Percentiles rank a stretch among this genome's conserved stretches.
These are phyloP conservation scores for Gnaphalium uliginosum DNA, from an alignment of 129 eudicot genomes.

Conservation along the genomic window DNA sequence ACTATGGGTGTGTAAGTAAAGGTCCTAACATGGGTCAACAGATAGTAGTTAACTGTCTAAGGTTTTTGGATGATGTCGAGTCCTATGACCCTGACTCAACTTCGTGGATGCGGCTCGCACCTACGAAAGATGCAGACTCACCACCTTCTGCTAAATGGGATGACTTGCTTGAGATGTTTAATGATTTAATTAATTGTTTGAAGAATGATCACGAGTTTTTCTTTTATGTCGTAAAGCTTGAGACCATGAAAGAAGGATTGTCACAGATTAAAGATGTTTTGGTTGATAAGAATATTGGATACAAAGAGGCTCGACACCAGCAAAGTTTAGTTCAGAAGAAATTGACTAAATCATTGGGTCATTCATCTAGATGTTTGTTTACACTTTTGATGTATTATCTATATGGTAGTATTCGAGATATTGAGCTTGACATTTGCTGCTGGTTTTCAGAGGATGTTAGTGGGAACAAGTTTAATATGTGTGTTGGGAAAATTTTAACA, in stretches of 20 bases:
- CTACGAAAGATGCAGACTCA: constrained; percentile 41
- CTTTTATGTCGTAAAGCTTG: constrained; percentile 59
- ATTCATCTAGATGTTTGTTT: constrained; percentile 78
- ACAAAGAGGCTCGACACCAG: constrained; percentile 61
- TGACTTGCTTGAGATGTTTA: constrained; percentile 77
- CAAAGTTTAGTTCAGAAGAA: constrained; percentile 72
- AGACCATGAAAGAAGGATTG: constrained; percentile 92
- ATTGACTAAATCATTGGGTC: constrained; percentile 68
- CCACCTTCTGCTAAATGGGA: constrained; percentile 63
- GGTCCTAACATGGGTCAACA: constrained; percentile 56
- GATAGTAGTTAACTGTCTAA: constrained; percentile 61
- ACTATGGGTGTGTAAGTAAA: constrained; percentile 31
- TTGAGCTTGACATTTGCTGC: constrained; percentile 74
- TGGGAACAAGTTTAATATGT: constrained; percentile 43
- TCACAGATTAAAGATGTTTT: constrained; percentile 75
- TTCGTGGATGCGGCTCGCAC: constrained; percentile 82
- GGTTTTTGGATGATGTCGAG: constrained; percentile 47
- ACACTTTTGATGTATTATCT: constrained; percentile 75
- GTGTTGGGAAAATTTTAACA: constrained; percentile 76
- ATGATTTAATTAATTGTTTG: constrained; percentile 62
- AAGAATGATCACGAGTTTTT: constrained; percentile 47
- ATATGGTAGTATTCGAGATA: constrained; percentile 50
- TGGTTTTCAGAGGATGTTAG: constrained; percentile 43
- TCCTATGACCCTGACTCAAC: constrained; percentile 60
- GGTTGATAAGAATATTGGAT: constrained; percentile 76